Base-by-base conservation (phyloP, 2,329 filamentous ascomycete genomes). In the Nemania diffusa region DNA sequence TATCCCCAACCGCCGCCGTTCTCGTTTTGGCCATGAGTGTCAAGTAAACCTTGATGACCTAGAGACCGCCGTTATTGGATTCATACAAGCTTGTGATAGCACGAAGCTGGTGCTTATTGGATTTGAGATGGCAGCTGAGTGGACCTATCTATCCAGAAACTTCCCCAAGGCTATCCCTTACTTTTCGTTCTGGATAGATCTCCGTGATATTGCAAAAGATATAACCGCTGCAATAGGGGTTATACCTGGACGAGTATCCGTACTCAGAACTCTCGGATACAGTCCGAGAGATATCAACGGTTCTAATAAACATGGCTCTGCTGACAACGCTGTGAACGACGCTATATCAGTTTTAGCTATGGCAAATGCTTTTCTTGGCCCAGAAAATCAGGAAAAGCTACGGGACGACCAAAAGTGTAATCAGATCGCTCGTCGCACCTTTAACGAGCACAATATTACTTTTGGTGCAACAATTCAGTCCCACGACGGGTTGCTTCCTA, bases 121-220 rank as follows among this genome's bases (percentile, higher is more conserved):
- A 58, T 57, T 65, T 37, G 63, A 52, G 51, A 65, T 62, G 63
- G 4, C 51, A 27, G 63, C 57, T 8, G 57, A 65, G 42, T 65
- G 63, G 57, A 62, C 4, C 3, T 62, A 65, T 51, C 7, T 65
- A 6, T 46, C 22, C 4, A 56, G 15, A 20, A 57, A 42, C 42
- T 65, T 65, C 44, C 63, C 52, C 0, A 46, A 13, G 20, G 44
- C 20, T 37, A 61, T 57, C 6, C 44, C 57, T n/a, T 57, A 62
- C 46, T 61, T 65, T 22, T 42, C 57, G 8, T 61, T 3, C 9
- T 62, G 57, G 63, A 62, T 62, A 22, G 63, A 65, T 32, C 62
- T 64, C 50, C 56, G 61, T 37, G 61, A 64, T 53, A 58, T 64
- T 46, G 53, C 53, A 24, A 58, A 53, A 58, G 46, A 64, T 20